phyloP scores from a whole-genome alignment of 768 basidiomycete species.

The Cyclocybe aegerita region DNA sequence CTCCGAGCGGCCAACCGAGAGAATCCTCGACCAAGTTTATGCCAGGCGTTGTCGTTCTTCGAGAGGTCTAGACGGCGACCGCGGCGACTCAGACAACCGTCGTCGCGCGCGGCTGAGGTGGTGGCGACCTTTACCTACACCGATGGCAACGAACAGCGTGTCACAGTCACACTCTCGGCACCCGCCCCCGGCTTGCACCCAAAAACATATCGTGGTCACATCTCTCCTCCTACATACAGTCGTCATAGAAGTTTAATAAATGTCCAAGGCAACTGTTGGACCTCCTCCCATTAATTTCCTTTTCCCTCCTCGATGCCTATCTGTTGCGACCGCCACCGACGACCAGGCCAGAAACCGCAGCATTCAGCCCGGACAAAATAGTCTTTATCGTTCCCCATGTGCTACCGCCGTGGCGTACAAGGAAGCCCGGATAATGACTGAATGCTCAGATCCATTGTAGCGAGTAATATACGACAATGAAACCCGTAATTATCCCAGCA shows the following conservation, averaged over 20 bases:
- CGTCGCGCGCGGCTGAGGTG: slow-evolving; percentile 15
- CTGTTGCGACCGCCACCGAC: no score
- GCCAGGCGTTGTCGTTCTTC: slow-evolving; percentile 4
- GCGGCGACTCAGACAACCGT: slow-evolving; percentile 15
- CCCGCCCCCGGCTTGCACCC: slow-evolving; percentile 2
- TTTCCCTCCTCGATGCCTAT: no score
- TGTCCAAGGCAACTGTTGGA: background rate
- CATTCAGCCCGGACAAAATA: no score
- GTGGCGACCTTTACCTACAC: slow-evolving; percentile 11
- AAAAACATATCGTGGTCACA: background rate
- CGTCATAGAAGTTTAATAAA: slow-evolving; percentile 10
- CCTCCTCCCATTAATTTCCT: background rate
- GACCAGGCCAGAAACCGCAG: no score
- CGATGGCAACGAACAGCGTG: slow-evolving; percentile 19
- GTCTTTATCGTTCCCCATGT: no score
- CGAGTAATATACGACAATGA: no score
- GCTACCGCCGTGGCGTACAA: no score
- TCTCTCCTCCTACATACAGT: slow-evolving; percentile 1
- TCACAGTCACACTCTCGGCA: slow-evolving; percentile 12
- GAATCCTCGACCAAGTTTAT: background rate
- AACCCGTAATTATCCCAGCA: no score
- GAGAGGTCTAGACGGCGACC: slow-evolving; percentile 7
- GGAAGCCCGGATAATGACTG: no score
- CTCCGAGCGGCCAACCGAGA: slow-evolving; percentile 15
- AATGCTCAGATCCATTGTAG: no score